These are phyloP conservation scores for Trebouxia sp. DNA, from an alignment of 139 green algal genomes.

Conservation along the genomic window DNA sequence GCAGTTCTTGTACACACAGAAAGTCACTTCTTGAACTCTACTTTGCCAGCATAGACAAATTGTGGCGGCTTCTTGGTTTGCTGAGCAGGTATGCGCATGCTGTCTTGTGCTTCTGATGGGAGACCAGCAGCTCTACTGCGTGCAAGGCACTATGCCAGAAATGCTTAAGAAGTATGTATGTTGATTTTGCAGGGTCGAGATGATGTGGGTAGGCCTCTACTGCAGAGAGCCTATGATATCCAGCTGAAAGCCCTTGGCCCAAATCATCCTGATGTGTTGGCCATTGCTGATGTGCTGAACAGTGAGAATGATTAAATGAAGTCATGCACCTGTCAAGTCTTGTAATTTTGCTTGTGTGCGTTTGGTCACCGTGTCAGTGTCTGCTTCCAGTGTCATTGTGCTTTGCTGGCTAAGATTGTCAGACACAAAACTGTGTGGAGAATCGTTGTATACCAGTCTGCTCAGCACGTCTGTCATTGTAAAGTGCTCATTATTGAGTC, in stretches of 20 bases:
- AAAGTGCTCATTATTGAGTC: too few species aligned
- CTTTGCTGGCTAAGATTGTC: too few species aligned
- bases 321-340: too few species aligned
- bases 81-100: neutral
- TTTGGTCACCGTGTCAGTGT: too few species aligned
- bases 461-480: too few species aligned
- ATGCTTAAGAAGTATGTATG: neutral
- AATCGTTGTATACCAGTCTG: too few species aligned
- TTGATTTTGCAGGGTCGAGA: constrained; percentile 74
- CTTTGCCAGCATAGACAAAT: too few species aligned
- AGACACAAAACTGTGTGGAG: too few species aligned
- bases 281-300: constrained; percentile 89
- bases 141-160: neutral
- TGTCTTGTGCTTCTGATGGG: neutral
- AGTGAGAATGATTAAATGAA: constrained; percentile 45
- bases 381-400: too few species aligned
- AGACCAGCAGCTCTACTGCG: neutral
- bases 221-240: constrained; percentile 83
- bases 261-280: constrained; percentile 88
- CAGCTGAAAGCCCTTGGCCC: constrained; percentile 78
- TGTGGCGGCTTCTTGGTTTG: neutral
- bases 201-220: constrained; percentile 72
- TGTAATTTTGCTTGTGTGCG: too few species aligned
- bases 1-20: too few species aligned
- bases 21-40: too few species aligned